Percentiles rank a stretch among this genome's conserved stretches.
Evolutionary conservation across 805 yeast genomes (phyloP).

Genomic region (Lachancea fermentati): DNA sequence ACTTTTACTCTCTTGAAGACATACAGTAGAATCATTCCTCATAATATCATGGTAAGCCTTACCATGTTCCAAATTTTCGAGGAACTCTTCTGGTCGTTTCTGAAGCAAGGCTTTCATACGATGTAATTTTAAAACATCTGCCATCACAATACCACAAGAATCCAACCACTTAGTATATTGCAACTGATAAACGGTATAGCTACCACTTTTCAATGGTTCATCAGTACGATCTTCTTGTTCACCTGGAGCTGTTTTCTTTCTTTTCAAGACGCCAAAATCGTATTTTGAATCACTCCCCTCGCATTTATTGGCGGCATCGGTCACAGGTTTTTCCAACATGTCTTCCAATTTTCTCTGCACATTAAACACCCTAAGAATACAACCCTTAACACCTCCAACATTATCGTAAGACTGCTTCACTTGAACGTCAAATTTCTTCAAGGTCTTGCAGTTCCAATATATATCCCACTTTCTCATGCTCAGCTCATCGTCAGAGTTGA

Average conservation of each 20-base stretch:
- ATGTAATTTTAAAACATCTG: constrained; percentile 29
- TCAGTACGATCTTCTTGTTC: neutral
- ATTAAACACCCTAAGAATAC: constrained; percentile 31
- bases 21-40: neutral
- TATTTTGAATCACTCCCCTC: constrained; percentile 8
- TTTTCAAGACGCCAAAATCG: constrained; percentile 14
- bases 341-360: constrained; percentile 13
- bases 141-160: constrained; percentile 53
- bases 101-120: constrained; percentile 29
- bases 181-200: constrained; percentile 55
- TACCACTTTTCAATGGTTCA: neutral
- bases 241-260: constrained; percentile 25
- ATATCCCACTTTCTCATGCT: constrained; percentile 74
- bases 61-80: constrained; percentile 14
- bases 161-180: constrained; percentile 84
- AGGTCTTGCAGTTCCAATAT: constrained; percentile 63
- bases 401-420: constrained; percentile 28
- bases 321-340: neutral
- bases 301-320: constrained; percentile 17
- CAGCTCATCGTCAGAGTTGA: constrained; percentile 70
- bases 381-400: constrained; percentile 28
- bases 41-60: constrained; percentile 7
- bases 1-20: neutral
- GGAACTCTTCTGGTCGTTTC: constrained; percentile 12
- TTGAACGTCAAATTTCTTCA: constrained; percentile 31